A percentile compares a stretch with the other conserved stretches of the same genome.
Conservation (phyloP, 768 basidiomycete species). For the Termitomyces sp. region DNA sequence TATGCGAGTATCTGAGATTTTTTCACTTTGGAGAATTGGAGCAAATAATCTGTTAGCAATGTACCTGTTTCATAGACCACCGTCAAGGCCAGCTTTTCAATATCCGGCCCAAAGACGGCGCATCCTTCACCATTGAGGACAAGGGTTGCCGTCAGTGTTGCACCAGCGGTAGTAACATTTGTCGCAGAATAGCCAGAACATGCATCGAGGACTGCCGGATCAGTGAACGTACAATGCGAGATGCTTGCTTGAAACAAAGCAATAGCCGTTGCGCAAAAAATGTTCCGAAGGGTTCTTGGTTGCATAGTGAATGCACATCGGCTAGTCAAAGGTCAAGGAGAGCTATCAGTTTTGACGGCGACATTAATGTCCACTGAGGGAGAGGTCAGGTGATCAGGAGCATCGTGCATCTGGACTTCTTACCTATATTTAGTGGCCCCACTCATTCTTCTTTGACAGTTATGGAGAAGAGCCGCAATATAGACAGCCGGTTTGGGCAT, state of each 20-base stretch:
- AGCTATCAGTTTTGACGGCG: neutral
- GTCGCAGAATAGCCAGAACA: conserved; percentile 56
- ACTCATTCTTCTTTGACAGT: too few species aligned
- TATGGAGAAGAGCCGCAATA: too few species aligned
- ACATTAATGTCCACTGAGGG: neutral
- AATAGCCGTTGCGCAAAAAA: conserved; percentile 1
- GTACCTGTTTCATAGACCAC: conserved; percentile 58
- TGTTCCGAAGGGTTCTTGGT: neutral
- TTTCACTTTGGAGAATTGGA: neutral
- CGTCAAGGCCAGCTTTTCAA: conserved; percentile 36
- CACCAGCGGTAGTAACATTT: conserved; percentile 32
- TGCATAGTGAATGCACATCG: conserved; percentile 2
- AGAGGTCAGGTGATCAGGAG: neutral
- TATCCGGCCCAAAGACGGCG: conserved; percentile 55
- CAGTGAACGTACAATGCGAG: conserved; percentile 15
- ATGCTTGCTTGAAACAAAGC: neutral
- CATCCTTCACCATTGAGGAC: conserved; percentile 47
- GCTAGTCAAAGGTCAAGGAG: neutral
- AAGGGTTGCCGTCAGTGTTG: conserved; percentile 44
- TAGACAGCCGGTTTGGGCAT: too few species aligned
- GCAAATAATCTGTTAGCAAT: conserved; percentile 7
- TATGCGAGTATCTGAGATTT: conserved; percentile 41
- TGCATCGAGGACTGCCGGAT: conserved; percentile 39
- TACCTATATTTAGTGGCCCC: too few species aligned
- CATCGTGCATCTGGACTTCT: neutral